Evolutionary conservation across 192 early-diverging fungal species (phyloP).

Genomic region (Podila epigama): DNA sequence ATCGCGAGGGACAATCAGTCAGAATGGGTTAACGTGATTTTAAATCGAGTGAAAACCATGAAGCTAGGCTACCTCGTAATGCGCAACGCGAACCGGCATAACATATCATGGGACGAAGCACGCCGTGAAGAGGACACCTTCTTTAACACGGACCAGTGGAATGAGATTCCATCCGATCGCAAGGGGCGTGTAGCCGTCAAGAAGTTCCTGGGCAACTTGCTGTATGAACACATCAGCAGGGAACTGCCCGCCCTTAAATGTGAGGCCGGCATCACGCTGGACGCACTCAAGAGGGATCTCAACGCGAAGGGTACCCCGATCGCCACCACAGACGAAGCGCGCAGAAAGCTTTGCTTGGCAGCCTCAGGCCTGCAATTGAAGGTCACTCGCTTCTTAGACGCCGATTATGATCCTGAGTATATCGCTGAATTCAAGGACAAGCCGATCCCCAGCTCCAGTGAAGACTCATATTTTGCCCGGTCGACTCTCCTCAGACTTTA

Average conservation of each 20-base stretch:
- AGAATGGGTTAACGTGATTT: constrained; percentile 1
- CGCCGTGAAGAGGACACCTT: background rate
- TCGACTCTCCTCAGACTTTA: constrained; percentile 1
- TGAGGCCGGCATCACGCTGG: constrained; percentile 2
- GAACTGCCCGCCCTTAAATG: constrained; percentile 10
- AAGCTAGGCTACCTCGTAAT: constrained; percentile 12
- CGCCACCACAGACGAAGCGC: background rate
- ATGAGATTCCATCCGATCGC: background rate
- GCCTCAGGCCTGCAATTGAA: background rate
- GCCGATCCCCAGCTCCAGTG: background rate
- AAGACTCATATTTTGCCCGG: background rate
- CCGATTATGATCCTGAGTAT: constrained; percentile 4
- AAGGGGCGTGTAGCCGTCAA: constrained; percentile 12
- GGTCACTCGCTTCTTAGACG: constrained; percentile 4
- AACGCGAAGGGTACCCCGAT: constrained; percentile 1
- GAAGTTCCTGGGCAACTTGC: constrained; percentile 1
- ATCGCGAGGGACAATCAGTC: background rate
- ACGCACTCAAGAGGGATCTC: background rate
- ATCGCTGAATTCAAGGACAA: background rate
- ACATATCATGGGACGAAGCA: constrained; percentile 2
- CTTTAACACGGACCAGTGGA: constrained; percentile 2
- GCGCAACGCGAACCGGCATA: background rate
- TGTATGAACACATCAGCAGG: constrained; percentile 17
- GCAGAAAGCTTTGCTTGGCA: background rate
- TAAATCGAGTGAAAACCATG: constrained; percentile 10